Percentiles rank a stretch among this genome's conserved stretches.
Evolutionary conservation across 1,139 yeast genomes (phyloP).

Genomic region (Candida gigantensis): DNA sequence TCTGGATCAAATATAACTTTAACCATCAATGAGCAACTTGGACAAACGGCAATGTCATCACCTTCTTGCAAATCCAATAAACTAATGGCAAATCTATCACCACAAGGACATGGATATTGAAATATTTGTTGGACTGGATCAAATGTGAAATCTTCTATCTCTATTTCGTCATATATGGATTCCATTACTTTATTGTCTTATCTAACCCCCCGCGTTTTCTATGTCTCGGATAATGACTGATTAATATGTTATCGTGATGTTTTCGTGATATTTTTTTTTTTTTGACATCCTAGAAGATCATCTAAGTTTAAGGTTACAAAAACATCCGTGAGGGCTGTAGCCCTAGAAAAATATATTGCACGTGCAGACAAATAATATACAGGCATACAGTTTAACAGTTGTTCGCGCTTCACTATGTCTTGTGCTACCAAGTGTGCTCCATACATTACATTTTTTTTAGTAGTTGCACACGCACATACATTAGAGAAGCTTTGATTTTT

Average conservation of each 20-base stretch:
- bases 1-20: slow-evolving; percentile 79
- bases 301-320: too few relatives aligned
- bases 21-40: slow-evolving; percentile 92
- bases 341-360: neutral
- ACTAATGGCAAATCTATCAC: slow-evolving; percentile 86
- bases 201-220: too few relatives aligned
- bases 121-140: slow-evolving; percentile 79
- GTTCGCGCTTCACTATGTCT: slow-evolving; percentile 1
- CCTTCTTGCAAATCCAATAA: slow-evolving; percentile 89
- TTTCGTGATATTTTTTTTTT: too few relatives aligned
- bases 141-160: slow-evolving; percentile 93
- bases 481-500: too few relatives aligned
- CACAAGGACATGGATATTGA: slow-evolving; percentile 98
- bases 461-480: too few relatives aligned
- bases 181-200: slow-evolving; percentile 29
- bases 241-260: too few relatives aligned
- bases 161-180: slow-evolving; percentile 88
- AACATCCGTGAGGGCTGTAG: slow-evolving; percentile 2
- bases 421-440: neutral
- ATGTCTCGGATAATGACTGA: too few relatives aligned
- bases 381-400: neutral
- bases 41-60: slow-evolving; percentile 93
- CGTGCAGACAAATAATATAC: slow-evolving; percentile 4
- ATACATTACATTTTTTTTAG: slow-evolving; percentile 1
- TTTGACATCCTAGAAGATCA: too few relatives aligned